A percentile compares a stretch with the other conserved stretches of the same genome.
These are phyloP conservation scores for Diaporthe vexans DNA, from an alignment of 2,329 filamentous ascomycete species.

Conservation along the genomic window DNA sequence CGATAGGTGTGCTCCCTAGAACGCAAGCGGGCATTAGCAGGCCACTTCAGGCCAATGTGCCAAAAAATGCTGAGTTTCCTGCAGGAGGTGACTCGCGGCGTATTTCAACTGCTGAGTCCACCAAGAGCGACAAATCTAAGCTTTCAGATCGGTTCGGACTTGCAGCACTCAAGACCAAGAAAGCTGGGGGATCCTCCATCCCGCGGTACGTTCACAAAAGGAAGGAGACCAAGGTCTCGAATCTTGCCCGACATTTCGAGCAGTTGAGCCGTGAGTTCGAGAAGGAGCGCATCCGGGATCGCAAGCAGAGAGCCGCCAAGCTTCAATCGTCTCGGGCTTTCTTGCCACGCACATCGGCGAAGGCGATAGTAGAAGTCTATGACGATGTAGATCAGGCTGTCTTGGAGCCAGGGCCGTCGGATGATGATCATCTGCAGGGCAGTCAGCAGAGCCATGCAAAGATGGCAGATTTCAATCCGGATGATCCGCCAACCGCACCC, in stretches of 20 bases:
- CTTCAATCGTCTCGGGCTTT: slow-evolving; percentile 83
- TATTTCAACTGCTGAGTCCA: slow-evolving; percentile 54
- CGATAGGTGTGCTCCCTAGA: slow-evolving; percentile 61
- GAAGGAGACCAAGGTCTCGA: slow-evolving; percentile 85
- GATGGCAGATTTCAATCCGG: slow-evolving; percentile 48
- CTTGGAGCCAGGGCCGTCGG: slow-evolving; percentile 78
- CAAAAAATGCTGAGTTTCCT: slow-evolving; percentile 48
- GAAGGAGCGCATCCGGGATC: slow-evolving; percentile 90
- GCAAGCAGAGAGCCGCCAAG: slow-evolving; percentile 83
- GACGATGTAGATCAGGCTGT: slow-evolving; percentile 94
- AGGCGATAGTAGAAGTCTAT: slow-evolving; percentile 96
- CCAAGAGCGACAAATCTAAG: slow-evolving; percentile 76
- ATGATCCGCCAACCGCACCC: slow-evolving; percentile 41
- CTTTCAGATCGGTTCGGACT: slow-evolving; percentile 80
- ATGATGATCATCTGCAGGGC: slow-evolving; percentile 68
- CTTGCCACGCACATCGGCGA: slow-evolving; percentile 88
- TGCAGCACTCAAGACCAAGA: slow-evolving; percentile 72
- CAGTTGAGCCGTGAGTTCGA: slow-evolving; percentile 97
- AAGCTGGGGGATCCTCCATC: slow-evolving; percentile 80
- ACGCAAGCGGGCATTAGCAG: slow-evolving; percentile 61
- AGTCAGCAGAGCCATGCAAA: slow-evolving; percentile 52
- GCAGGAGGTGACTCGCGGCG: slow-evolving; percentile 51
- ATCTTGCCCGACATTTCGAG: slow-evolving; percentile 95
- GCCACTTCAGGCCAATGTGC: slow-evolving; percentile 53
- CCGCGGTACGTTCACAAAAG: slow-evolving; percentile 86